phyloP scores from a whole-genome alignment of 179 eudicot species.

The Pouteria campechiana region DNA sequence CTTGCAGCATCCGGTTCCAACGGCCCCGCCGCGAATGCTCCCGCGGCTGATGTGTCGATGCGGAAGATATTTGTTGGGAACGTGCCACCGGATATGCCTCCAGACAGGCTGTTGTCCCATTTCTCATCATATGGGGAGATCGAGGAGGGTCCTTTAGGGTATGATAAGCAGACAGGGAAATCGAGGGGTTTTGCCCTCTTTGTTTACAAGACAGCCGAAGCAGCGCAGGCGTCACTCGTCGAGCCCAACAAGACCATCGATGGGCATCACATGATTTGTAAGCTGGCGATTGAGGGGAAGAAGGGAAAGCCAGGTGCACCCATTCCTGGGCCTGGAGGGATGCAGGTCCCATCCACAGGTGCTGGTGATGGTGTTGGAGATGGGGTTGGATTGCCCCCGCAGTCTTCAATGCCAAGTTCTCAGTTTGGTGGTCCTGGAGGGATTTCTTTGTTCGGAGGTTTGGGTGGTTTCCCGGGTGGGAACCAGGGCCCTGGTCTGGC shows the following conservation, averaged over 20 bases:
- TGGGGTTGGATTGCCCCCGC: slow-evolving; percentile 9
- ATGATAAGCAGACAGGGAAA: slow-evolving; percentile 46
- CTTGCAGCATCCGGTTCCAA: slow-evolving; percentile 27
- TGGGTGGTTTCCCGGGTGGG: slow-evolving; percentile 13
- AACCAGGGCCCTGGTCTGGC: slow-evolving; percentile 11
- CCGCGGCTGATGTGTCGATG: slow-evolving; percentile 16
- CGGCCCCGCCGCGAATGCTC: slow-evolving; percentile 2
- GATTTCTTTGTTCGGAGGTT: slow-evolving; percentile 11
- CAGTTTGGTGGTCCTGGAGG: slow-evolving; percentile 23
- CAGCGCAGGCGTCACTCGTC: slow-evolving; percentile 39
- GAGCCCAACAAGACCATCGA: slow-evolving; percentile 42
- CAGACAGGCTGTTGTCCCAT: slow-evolving; percentile 29
- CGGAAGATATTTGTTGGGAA: slow-evolving; percentile 40
- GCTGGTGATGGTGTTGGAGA: slow-evolving; percentile 10
- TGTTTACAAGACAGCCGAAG: slow-evolving; percentile 45
- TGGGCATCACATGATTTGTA: slow-evolving; percentile 44
- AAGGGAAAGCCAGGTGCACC: slow-evolving; percentile 17
- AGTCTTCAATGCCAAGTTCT: slow-evolving; percentile 13
- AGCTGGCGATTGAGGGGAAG: slow-evolving; percentile 51
- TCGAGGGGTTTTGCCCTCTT: slow-evolving; percentile 48
- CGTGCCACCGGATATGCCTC: slow-evolving; percentile 22
- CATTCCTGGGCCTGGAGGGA: slow-evolving; percentile 11
- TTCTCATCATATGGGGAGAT: slow-evolving; percentile 39
- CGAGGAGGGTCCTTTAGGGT: slow-evolving; percentile 59
- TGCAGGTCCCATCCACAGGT: no score